Percentiles rank a stretch among this genome's conserved stretches.
These are phyloP conservation scores for Phylloporus sp. DNA, from an alignment of 768 basidiomycete genomes.

Conservation along the genomic window DNA sequence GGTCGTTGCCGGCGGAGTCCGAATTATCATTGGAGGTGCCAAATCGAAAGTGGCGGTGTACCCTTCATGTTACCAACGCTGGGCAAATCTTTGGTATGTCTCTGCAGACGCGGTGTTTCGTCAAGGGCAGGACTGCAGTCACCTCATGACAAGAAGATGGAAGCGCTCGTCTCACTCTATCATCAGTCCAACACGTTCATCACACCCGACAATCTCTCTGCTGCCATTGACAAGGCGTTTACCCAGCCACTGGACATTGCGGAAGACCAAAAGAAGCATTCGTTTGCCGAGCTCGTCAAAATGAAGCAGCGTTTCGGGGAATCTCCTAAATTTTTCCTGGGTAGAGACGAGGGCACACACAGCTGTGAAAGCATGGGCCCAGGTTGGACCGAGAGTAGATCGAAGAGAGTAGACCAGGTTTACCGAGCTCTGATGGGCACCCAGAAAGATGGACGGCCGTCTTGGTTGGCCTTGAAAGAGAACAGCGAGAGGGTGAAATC, in stretches of 20 bases:
- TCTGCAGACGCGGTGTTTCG: conserved; percentile 18
- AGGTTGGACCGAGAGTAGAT: conserved; percentile 27
- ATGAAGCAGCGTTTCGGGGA: conserved; percentile 12
- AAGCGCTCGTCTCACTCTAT: conserved; percentile 72
- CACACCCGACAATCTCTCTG: conserved; percentile 61
- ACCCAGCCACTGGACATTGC: conserved; percentile 16
- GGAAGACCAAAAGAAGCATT: conserved; percentile 18
- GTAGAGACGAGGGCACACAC: conserved; percentile 18
- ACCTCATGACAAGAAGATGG: conserved; percentile 40
- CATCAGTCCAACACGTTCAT: conserved; percentile 71
- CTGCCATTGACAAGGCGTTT: conserved; percentile 64
- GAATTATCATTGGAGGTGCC: too few relatives aligned
- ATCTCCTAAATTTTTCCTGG: conserved; percentile 25
- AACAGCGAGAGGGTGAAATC: conserved; percentile 19
- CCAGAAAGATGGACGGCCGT: conserved; percentile 28
- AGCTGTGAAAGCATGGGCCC: conserved; percentile 27
- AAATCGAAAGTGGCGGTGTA: neutral
- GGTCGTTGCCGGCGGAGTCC: too few relatives aligned
- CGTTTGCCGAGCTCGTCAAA: conserved; percentile 9
- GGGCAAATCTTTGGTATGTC: conserved; percentile 3
- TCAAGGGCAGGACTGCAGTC: conserved; percentile 18
- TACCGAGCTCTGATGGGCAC: conserved; percentile 27
- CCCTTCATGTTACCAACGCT: conserved; percentile 13
- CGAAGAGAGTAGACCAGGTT: conserved; percentile 24
- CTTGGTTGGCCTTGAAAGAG: conserved; percentile 31